These are phyloP conservation scores for Bimuria novae-zelandiae DNA, from an alignment of 2,329 filamentous ascomycete species.

Conservation along the genomic window DNA sequence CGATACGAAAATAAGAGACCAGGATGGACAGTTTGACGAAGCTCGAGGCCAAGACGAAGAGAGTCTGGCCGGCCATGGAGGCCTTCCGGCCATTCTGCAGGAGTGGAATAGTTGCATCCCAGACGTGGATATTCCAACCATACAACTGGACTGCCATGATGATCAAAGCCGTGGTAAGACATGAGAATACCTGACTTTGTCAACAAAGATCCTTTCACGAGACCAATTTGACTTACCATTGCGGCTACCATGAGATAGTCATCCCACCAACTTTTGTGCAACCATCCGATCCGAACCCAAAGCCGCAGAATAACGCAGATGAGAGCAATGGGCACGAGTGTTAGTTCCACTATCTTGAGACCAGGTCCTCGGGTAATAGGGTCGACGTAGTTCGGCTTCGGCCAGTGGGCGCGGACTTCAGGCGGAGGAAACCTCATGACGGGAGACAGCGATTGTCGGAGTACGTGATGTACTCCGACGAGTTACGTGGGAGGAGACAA, in stretches of 20 bases:
- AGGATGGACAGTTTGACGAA: conserved; percentile 47
- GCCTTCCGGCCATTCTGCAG: conserved; percentile 43
- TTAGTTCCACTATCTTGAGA: conserved; percentile 48
- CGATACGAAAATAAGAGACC: conserved; percentile 46
- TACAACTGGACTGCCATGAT: conserved; percentile 44
- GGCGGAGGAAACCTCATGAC: conserved; percentile 41
- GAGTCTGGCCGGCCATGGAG: conserved; percentile 44
- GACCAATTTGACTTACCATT: conserved; percentile 33
- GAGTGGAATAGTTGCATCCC: conserved; percentile 37
- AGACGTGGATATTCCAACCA: conserved; percentile 46
- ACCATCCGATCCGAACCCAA: conserved; percentile 43
- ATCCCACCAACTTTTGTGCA: conserved; percentile 46
- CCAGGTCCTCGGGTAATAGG: conserved; percentile 49
- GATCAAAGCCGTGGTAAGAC: conserved; percentile 38
- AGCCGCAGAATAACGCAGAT: conserved; percentile 41
- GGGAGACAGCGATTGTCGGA: conserved; percentile 17
- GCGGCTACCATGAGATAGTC: conserved; percentile 46
- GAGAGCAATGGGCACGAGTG: conserved; percentile 43
- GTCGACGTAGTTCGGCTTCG: conserved; percentile 50
- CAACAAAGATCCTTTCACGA: conserved; percentile 20
- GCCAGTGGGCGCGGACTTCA: conserved; percentile 46
- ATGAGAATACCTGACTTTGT: conserved; percentile 36
- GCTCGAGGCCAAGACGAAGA: conserved; percentile 46
- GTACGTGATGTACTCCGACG: conserved; percentile 26
- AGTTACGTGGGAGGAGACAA: conserved; percentile 17